A percentile compares a stretch with the other conserved stretches of the same genome.
Evolutionary conservation across 75 land plant species (phyloP).

Genomic region (Pinus tabuliformis): DNA sequence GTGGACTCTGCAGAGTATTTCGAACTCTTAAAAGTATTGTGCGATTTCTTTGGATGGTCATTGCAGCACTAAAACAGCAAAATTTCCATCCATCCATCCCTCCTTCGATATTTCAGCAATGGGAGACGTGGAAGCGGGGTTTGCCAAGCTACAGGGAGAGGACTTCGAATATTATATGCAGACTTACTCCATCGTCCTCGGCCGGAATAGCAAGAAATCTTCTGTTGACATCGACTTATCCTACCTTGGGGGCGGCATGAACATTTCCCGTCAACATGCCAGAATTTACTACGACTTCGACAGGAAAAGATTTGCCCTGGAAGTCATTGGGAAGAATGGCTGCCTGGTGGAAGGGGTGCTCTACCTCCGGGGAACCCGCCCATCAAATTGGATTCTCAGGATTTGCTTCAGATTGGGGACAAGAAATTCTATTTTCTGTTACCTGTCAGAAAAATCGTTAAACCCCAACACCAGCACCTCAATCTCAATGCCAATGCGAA

Average conservation of each 20-base stretch:
- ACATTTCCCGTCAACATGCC: constrained; percentile 96
- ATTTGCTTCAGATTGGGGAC: constrained; percentile 95
- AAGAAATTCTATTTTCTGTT: constrained; percentile 92
- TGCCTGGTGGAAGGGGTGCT: constrained; percentile 86
- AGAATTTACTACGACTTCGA: constrained; percentile 97
- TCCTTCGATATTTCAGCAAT: too few relatives aligned
- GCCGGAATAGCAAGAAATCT: constrained; percentile 90
- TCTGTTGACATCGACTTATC: constrained; percentile 93
- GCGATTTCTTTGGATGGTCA: too few relatives aligned
- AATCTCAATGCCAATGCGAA: not conserved
- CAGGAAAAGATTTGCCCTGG: constrained; percentile 84
- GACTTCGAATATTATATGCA: constrained; percentile 99
- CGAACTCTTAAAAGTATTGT: too few relatives aligned
- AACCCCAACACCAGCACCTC: constrained; percentile 11
- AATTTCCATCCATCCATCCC: too few relatives aligned
- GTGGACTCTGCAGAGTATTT: too few relatives aligned
- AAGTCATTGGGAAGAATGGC: constrained; percentile 95
- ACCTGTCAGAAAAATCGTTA: constrained; percentile 22
- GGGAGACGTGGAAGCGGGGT: constrained; percentile 81
- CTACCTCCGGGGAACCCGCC: constrained; percentile 74
- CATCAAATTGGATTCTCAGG: constrained; percentile 92
- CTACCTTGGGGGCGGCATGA: constrained; percentile 92
- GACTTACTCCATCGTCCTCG: constrained; percentile 92
- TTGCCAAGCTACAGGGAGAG: constrained; percentile 98
- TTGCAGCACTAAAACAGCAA: too few relatives aligned